Conservation (phyloP, 1,284 basidiomycete genomes). For the Pterula multifida region DNA sequence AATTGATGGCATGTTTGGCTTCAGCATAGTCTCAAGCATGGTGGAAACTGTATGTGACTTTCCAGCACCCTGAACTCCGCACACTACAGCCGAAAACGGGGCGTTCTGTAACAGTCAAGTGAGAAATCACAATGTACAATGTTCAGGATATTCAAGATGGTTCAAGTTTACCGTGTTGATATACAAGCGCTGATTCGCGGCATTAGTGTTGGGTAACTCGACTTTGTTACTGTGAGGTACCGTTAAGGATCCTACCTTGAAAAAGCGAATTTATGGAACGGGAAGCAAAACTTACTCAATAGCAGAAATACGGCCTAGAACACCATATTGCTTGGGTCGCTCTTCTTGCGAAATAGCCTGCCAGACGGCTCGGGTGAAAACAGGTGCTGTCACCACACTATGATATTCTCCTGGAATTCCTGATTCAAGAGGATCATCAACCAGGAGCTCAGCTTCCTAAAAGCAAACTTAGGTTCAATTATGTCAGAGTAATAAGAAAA, state of each 20-base stretch:
- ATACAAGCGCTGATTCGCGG: neutral
- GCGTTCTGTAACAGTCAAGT: constrained; percentile 24
- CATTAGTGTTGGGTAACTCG: neutral
- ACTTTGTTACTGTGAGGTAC: neutral
- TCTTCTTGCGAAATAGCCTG: constrained; percentile 6
- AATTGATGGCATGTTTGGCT: constrained; percentile 22
- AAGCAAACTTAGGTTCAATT: neutral
- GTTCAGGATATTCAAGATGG: no score
- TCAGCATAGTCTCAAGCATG: constrained; percentile 36
- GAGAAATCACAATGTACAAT: no score
- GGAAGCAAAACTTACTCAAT: constrained; percentile 17
- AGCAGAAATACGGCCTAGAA: constrained; percentile 22
- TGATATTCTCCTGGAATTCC: neutral
- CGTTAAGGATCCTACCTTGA: no score
- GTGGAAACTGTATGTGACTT: constrained; percentile 41
- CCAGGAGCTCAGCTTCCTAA: neutral
- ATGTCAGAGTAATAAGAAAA: neutral
- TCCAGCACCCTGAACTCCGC: constrained; percentile 31
- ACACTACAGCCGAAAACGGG: constrained; percentile 25
- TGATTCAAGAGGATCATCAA: neutral
- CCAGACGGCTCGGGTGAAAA: neutral
- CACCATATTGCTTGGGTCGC: constrained; percentile 25
- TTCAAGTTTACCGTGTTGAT: neutral
- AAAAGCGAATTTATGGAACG: neutral
- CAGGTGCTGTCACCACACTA: neutral